A percentile compares a stretch with the other conserved stretches of the same genome.
phyloP scores from a whole-genome alignment of 148 eudicot genomes.

The Arctostaphylos glauca region DNA sequence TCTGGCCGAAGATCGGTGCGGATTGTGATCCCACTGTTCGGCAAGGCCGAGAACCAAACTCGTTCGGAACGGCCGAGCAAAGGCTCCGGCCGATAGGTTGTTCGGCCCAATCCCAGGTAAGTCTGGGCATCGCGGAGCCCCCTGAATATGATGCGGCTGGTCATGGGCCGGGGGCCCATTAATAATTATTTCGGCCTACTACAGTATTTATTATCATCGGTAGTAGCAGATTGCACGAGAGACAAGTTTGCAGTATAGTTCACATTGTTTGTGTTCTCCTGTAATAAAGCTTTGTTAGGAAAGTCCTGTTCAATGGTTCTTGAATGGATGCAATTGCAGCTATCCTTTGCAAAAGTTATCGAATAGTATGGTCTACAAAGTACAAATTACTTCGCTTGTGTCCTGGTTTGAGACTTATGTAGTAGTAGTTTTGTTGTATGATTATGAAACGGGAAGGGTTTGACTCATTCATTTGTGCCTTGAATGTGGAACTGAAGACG shows the following conservation, averaged over 20 bases:
- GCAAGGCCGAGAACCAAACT: too few relatives aligned
- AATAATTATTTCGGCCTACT: too few relatives aligned
- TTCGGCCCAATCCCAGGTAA: too few relatives aligned
- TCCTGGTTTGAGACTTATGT: constrained; percentile 1
- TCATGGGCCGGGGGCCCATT: too few relatives aligned
- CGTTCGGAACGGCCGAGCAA: too few relatives aligned
- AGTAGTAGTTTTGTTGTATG: background rate
- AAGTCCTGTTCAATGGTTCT: background rate
- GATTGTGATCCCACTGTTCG: too few relatives aligned
- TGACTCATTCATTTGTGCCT: background rate
- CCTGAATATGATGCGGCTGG: too few relatives aligned
- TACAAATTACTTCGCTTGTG: background rate
- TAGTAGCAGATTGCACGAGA: background rate
- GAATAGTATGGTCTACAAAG: background rate
- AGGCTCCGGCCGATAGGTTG: too few relatives aligned
- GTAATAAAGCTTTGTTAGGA: background rate
- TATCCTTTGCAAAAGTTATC: background rate
- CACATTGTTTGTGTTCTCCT: background rate
- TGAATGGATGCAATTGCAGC: background rate
- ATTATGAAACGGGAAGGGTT: background rate
- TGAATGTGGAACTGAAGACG: background rate
- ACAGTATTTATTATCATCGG: background rate
- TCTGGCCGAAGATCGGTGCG: too few relatives aligned
- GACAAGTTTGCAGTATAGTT: background rate
- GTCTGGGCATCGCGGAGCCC: too few relatives aligned